These are phyloP conservation scores for Kurtzmaniella cleridarum DNA, from an alignment of 805 yeast species.

Conservation along the genomic window DNA sequence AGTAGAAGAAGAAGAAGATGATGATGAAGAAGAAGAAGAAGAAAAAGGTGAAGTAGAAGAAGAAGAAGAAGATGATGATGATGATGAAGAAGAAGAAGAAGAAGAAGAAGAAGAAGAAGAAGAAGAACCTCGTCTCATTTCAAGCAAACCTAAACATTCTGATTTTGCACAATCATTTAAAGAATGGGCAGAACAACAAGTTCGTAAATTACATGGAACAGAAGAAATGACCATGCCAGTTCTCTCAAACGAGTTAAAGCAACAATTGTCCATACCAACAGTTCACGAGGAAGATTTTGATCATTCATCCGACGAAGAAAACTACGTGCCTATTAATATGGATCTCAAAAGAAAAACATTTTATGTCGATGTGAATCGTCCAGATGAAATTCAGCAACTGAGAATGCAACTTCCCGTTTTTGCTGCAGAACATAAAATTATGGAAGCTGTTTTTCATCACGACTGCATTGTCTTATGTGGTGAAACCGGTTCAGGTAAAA, in stretches of 20 bases:
- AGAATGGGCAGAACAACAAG: slow-evolving; percentile 80
- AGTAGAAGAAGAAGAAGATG: slow-evolving; percentile 15
- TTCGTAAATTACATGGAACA: slow-evolving; percentile 59
- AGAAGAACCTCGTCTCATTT: slow-evolving; percentile 27
- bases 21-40: slow-evolving; percentile 24
- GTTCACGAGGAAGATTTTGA: slow-evolving; percentile 68
- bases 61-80: slow-evolving; percentile 25
- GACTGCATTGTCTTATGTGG: slow-evolving; percentile 91
- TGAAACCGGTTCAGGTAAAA: slow-evolving; percentile 98
- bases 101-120: slow-evolving; percentile 25
- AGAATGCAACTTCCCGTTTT: slow-evolving; percentile 81
- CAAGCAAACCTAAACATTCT: slow-evolving; percentile 41
- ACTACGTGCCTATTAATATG: slow-evolving; percentile 53
- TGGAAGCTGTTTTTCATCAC: slow-evolving; percentile 93
- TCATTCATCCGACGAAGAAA: slow-evolving; percentile 62
- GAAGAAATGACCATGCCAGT: slow-evolving; percentile 43
- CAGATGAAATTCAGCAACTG: slow-evolving; percentile 57
- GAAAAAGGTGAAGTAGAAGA: slow-evolving; percentile 24
- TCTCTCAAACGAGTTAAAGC: slow-evolving; percentile 43
- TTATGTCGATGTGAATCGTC: slow-evolving; percentile 62
- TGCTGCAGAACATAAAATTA: slow-evolving; percentile 83
- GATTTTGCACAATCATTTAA: slow-evolving; percentile 63
- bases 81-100: slow-evolving; percentile 24
- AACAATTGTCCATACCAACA: slow-evolving; percentile 40
- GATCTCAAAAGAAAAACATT: slow-evolving; percentile 52